Base-by-base conservation (phyloP, 345 rosid species). In the Ceriops zippeliana region DNA sequence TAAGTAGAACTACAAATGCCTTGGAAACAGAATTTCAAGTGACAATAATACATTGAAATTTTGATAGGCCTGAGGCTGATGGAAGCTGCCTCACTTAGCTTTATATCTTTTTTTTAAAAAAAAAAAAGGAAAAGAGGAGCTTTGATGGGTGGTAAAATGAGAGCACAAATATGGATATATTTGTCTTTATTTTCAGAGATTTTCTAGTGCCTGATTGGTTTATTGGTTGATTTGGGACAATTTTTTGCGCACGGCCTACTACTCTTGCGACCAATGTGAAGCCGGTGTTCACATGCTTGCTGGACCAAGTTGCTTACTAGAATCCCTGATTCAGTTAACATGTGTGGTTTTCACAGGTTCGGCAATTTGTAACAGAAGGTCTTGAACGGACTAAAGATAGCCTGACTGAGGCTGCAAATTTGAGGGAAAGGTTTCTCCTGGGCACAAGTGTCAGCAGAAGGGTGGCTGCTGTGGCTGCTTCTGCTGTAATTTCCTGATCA, bases 401-500 rank as follows among this genome's bases (percentile, higher is more conserved):
- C 86, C 79, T 95, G 75, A 81, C 89, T 58, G 98, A 95, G 84
- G 97, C 99, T 74, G 96, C 98, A 67, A 83, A 89, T 58, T 78
- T 87, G 85, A 88, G 97, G 87, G 98, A 93, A 85, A 88, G 83
- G 78, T 91, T 86, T 88, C 92, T 89, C 81, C 80, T 89, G 84
- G 95, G 96, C 74, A 84, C 97, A 75, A 89, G 60, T 60, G 65
- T 93, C 63, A 88, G 95, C 84, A 85, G 96, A 76, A 86, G 98
- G 82, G 97, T 91, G 76, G 96, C 98, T 71, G 96, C 98, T 70
- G 99, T 98, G 37, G 99, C 99, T 87, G 96, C 96, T 54, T 76
- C 79, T 61, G 75, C 79, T 57, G 71, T 70, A 71, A 67, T 62
- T 62, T n/a, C 54, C 61, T 66, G 26, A 67, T 53, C 61, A 21